A percentile compares a stretch with the other conserved stretches of the same genome.
Evolutionary conservation across 1,284 basidiomycete genomes (phyloP).

Genomic region (Ganoderma boninense): DNA sequence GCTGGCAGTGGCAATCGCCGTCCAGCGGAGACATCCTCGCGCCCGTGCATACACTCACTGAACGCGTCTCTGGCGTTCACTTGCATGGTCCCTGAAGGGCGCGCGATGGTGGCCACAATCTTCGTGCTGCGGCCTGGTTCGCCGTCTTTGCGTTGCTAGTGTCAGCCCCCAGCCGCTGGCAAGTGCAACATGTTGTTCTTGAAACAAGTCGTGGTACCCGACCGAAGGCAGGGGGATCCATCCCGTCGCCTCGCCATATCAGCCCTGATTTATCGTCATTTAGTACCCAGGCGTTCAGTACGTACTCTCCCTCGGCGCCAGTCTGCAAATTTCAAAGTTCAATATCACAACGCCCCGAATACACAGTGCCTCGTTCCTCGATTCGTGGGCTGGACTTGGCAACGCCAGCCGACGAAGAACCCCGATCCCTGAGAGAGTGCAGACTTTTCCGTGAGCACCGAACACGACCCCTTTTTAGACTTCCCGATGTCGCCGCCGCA

Average conservation of each 20-base stretch:
- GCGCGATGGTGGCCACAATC: neutral
- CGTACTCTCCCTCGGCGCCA: neutral
- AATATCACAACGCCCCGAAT: neutral
- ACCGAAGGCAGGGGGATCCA: neutral
- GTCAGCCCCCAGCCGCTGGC: neutral
- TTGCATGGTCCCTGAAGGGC: neutral
- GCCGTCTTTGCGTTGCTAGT: neutral
- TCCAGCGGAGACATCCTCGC: neutral
- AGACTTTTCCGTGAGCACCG: neutral
- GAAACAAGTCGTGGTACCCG: neutral
- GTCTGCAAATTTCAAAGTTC: slow-evolving; percentile 1
- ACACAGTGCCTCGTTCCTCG: neutral
- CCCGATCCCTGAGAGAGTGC: neutral
- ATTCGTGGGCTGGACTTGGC: neutral
- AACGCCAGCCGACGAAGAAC: neutral
- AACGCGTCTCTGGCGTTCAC: neutral
- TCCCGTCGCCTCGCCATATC: neutral
- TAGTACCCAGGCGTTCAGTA: neutral
- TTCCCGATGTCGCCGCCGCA: neutral
- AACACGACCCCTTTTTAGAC: neutral
- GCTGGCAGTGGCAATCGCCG: neutral
- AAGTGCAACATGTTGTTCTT: neutral
- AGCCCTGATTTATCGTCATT: neutral
- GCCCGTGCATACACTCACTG: neutral
- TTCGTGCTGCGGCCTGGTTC: neutral